Conservation (phyloP, 192 early-diverging fungal genomes). For the Geosiphon pyriformis region DNA sequence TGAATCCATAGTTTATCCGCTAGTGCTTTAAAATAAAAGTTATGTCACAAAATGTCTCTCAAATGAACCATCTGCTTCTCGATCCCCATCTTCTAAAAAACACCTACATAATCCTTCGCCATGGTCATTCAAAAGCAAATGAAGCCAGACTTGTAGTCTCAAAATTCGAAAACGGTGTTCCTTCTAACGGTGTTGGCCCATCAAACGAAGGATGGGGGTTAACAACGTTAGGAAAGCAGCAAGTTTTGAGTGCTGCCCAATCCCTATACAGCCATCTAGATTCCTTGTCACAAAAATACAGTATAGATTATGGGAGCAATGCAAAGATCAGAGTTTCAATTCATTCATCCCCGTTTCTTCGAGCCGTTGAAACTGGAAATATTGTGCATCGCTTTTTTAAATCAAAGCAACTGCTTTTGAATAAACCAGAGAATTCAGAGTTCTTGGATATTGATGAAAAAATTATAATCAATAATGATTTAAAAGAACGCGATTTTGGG, state of each 20-base stretch:
- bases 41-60: no score
- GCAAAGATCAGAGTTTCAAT: constrained; percentile 21
- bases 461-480: constrained; percentile 9
- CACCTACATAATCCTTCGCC: constrained; percentile 37
- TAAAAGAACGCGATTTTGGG: constrained; percentile 45
- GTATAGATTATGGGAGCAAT: background rate
- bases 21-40: no score
- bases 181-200: constrained; percentile 32
- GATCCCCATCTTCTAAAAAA: no score
- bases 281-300: background rate
- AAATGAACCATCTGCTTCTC: no score
- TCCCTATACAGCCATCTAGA: background rate
- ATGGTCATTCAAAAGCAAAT: constrained; percentile 46
- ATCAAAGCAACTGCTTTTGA: background rate
- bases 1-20: no score
- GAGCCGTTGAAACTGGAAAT: constrained; percentile 43
- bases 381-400: constrained; percentile 31
- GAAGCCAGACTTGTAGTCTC: constrained; percentile 38
- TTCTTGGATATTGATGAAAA: constrained; percentile 9
- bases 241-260: constrained; percentile 34
- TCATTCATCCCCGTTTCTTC: constrained; percentile 41
- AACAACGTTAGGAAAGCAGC: constrained; percentile 34
- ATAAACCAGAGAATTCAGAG: background rate
- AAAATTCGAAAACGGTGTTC: constrained; percentile 38
- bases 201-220: constrained; percentile 36